Base-by-base conservation (phyloP, 2,329 filamentous ascomycete genomes). In the Annulohypoxylon truncatum region DNA sequence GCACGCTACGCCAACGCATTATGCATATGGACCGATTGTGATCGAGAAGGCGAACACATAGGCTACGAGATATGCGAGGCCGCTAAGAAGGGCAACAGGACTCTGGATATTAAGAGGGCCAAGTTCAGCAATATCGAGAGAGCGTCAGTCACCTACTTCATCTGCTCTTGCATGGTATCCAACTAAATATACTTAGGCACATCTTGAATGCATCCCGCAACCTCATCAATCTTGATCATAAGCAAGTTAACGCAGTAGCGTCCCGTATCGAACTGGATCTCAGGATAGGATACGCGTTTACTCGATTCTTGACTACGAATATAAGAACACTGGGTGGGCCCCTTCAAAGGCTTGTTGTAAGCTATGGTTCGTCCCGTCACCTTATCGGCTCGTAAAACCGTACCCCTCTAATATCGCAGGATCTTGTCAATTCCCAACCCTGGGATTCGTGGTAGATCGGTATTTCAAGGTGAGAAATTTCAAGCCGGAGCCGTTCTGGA, bases 21-120 rank as follows among this genome's bases (percentile, higher is more conserved):
- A 29, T 95, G 96, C 78, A 97, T 99, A 73, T 99, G 96, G 96
- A 99, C 96, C 0, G 96, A 99, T 84, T 98, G 96, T 79, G 96
- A 99, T 83, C 89, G 94, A 59, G 96, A 99, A 83, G 96, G 96
- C 33, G 96, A 99, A 78, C 92, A 98, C 76, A 99, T 99, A 71
- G 96, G 96, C 5, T 86, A 91, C 38, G 95, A 99, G 78, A 95
- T 99, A 66, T 90, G 93, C 46, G 87, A 92, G 55, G 90, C 95
- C 63, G 96, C 96, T 4, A 82, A 84, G 48, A 89, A 89, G 74
- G 90, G 87, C 8, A 98, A 97, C 69, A 79, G 84, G 8, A 82
- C 83, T 1, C 89, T 99, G 42, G 85, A 93, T 66, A 87, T 97
- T 61, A 96, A 93, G 75, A 87, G 96, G 73, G 96, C 96, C 12